Evolutionary conservation across 352 stramenopile species (phyloP).

Genomic region (Globisporangium alternatum): DNA sequence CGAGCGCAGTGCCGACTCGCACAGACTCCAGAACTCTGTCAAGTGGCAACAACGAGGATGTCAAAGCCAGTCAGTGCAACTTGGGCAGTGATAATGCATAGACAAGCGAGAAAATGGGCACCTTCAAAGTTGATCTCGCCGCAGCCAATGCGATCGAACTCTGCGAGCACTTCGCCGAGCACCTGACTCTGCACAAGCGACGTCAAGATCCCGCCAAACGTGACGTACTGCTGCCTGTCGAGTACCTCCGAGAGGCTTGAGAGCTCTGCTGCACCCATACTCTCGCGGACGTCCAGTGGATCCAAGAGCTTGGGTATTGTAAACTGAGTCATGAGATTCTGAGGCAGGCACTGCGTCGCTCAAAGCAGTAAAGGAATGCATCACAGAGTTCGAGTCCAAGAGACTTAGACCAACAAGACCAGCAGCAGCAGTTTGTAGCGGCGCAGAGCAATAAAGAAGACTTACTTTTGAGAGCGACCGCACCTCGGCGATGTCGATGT

Average conservation of each 20-base stretch:
- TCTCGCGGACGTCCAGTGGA: slow-evolving; percentile 18
- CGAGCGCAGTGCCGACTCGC: slow-evolving; percentile 32
- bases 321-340: slow-evolving; percentile 8
- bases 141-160: slow-evolving; percentile 54
- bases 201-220: slow-evolving; percentile 25
- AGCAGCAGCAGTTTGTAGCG: background rate
- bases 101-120: slow-evolving; percentile 1
- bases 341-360: slow-evolving; percentile 5
- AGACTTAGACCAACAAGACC: background rate
- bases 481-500: slow-evolving; percentile 69
- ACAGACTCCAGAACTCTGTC: slow-evolving; percentile 50
- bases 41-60: background rate
- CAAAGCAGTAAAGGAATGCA: background rate
- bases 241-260: slow-evolving; percentile 23
- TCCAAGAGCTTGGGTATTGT: slow-evolving; percentile 15
- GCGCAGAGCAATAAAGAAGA: background rate
- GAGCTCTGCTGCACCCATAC: slow-evolving; percentile 20
- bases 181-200: slow-evolving; percentile 45
- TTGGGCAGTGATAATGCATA: background rate
- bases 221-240: slow-evolving; percentile 21
- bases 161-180: slow-evolving; percentile 33
- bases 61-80: background rate
- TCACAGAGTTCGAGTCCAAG: background rate
- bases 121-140: slow-evolving; percentile 62
- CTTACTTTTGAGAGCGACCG: slow-evolving; percentile 52